Conservation (phyloP, 108 stramenopile genomes). For the Epipyxis sp. region DNA sequence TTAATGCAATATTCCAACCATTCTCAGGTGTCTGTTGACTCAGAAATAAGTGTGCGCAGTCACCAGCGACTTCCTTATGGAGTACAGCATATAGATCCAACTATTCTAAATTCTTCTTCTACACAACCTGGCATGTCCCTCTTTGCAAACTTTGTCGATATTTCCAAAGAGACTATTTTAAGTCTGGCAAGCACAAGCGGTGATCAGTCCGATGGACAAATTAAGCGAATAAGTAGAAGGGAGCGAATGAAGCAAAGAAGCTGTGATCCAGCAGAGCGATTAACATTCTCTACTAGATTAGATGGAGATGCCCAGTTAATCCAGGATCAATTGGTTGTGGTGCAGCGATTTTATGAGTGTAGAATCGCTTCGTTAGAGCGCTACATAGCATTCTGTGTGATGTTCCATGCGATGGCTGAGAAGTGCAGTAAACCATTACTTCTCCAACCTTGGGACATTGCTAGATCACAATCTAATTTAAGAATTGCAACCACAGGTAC, state of each 20-base stretch:
- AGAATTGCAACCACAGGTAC: constrained; percentile 38
- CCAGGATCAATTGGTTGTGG: constrained; percentile 21
- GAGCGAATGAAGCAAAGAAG: not conserved
- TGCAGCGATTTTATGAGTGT: constrained; percentile 66
- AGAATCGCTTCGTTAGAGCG: constrained; percentile 71
- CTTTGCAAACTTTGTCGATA: too few relatives aligned
- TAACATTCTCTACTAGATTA: not conserved
- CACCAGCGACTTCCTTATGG: constrained; percentile 27
- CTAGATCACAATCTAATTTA: constrained; percentile 35
- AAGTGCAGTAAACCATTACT: constrained; percentile 34
- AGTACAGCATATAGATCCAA: constrained; percentile 18
- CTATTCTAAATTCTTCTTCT: not conserved
- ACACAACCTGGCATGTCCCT: too few relatives aligned
- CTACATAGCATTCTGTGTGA: constrained; percentile 71
- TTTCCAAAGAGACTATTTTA: too few relatives aligned
- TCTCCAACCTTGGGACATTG: constrained; percentile 30
- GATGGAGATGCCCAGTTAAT: not conserved
- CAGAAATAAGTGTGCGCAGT: too few relatives aligned
- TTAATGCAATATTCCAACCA: too few relatives aligned
- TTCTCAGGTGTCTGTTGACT: too few relatives aligned
- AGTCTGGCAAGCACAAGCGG: too few relatives aligned
- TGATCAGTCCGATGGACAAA: too few relatives aligned
- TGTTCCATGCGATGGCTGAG: constrained; percentile 73
- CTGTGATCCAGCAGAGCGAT: constrained; percentile 1
- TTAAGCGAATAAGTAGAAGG: too few relatives aligned